Conservation (phyloP, 1,284 basidiomycete genomes). For the Anthracocystis walkeri region DNA sequence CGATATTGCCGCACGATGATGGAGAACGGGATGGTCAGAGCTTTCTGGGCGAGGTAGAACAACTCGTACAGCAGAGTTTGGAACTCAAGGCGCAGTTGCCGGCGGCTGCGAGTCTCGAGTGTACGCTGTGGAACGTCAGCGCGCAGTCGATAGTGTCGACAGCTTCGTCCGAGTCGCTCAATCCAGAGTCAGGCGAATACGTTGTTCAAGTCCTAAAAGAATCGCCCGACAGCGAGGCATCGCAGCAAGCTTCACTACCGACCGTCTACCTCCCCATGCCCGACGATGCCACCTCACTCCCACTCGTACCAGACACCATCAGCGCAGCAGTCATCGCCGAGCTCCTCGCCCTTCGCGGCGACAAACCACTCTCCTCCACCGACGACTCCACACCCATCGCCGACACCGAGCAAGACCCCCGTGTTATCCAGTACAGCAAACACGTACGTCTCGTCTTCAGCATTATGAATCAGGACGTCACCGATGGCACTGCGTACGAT, state of each 20-base stretch:
- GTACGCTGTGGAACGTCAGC: constrained; percentile 34
- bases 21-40: background rate
- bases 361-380: constrained; percentile 2
- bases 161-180: background rate
- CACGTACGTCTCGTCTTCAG: constrained; percentile 63
- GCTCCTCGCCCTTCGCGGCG: constrained; percentile 27
- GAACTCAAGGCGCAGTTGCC: constrained; percentile 21
- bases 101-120: constrained; percentile 29
- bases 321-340: constrained; percentile 38
- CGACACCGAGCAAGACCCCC: constrained; percentile 43
- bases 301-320: constrained; percentile 35
- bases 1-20: constrained; percentile 10
- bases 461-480: constrained; percentile 63
- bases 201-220: constrained; percentile 13
- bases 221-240: background rate
- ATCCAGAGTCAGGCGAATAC: constrained; percentile 21
- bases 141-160: background rate
- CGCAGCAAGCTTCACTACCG: constrained; percentile 1
- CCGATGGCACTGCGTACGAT: constrained; percentile 32
- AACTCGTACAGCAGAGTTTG: constrained; percentile 37
- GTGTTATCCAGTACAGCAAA: constrained; percentile 58
- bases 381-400: background rate
- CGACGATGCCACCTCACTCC: constrained; percentile 8
- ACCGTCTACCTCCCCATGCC: constrained; percentile 11
- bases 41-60: constrained; percentile 24